A percentile compares a stretch with the other conserved stretches of the same genome.
phyloP scores from a whole-genome alignment of 345 rosid genomes.

The Populus tremula region DNA sequence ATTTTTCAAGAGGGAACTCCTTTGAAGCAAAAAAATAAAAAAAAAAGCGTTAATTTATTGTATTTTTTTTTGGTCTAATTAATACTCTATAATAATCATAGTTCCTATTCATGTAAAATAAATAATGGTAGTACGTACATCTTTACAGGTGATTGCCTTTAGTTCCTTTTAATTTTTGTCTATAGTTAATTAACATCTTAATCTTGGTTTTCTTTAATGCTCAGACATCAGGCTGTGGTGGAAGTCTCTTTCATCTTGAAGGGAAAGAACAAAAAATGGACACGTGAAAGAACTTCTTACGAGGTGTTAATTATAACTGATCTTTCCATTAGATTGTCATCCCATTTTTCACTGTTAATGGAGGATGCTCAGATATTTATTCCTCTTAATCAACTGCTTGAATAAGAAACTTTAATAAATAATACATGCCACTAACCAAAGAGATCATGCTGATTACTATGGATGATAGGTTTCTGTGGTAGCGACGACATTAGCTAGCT shows the following conservation, averaged over 20 bases:
- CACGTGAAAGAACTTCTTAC: background rate
- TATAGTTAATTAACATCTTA: constrained; percentile 10
- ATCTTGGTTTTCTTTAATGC: constrained; percentile 21
- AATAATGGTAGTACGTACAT: background rate
- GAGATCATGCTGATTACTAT: background rate
- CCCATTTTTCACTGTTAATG: constrained; percentile 10
- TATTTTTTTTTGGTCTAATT: no score
- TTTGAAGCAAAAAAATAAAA: no score
- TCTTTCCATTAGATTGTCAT: constrained; percentile 9
- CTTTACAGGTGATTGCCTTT: background rate
- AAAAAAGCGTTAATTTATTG: no score
- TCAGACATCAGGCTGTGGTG: constrained; percentile 21
- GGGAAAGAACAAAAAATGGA: background rate
- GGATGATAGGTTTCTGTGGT: background rate
- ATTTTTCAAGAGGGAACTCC: no score
- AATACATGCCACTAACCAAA: background rate
- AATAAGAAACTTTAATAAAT: background rate
- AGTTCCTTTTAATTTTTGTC: background rate
- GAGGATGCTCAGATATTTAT: background rate
- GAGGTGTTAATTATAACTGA: background rate
- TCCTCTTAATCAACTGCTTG: background rate
- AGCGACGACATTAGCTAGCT: background rate
- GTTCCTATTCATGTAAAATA: no score
- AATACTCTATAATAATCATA: no score
- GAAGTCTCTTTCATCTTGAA: constrained; percentile 30